Percentiles rank a stretch among this genome's conserved stretches.
These are phyloP conservation scores for Pyricularia sp. DNA, from an alignment of 2,329 filamentous ascomycete species.

Conservation along the genomic window DNA sequence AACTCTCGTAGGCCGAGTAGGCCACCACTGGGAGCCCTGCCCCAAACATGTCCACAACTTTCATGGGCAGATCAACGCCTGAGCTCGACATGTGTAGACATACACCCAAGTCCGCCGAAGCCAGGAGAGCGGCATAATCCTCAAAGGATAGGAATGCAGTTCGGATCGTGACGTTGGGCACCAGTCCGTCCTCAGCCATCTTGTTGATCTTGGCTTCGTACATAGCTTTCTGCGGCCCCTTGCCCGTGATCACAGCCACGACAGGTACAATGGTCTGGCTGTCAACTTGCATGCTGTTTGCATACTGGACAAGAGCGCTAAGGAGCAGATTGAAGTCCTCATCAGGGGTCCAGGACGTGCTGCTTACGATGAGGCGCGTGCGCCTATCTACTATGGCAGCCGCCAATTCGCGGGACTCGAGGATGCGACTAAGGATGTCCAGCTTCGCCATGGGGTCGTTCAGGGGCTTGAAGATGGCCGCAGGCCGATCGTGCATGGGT, in stretches of 20 bases:
- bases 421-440: conserved; percentile 54
- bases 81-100: conserved; percentile 90
- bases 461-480: conserved; percentile 70
- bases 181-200: conserved; percentile 50
- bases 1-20: conserved; percentile 79
- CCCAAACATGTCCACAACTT: conserved; percentile 98
- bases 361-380: conserved; percentile 72
- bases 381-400: conserved; percentile 47
- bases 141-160: conserved; percentile 79
- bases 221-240: conserved; percentile 71
- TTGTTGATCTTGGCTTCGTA: conserved; percentile 60
- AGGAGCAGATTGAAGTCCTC: conserved; percentile 90
- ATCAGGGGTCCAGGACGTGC: conserved; percentile 94
- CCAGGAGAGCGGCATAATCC: conserved; percentile 79
- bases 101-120: conserved; percentile 79
- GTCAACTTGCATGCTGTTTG: conserved; percentile 28
- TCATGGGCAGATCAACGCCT: conserved; percentile 96
- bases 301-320: conserved; percentile 70
- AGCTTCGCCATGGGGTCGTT: conserved; percentile 33
- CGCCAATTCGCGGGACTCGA: conserved; percentile 53
- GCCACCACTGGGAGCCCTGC: conserved; percentile 84
- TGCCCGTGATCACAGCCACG: conserved; percentile 89
- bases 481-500: conserved; percentile 79
- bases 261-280: conserved; percentile 49
- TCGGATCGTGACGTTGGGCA: conserved; percentile 61